A percentile compares a stretch with the other conserved stretches of the same genome.
Conservation (phyloP, 495 filamentous ascomycete species). For the Penicillium verhagenii region DNA sequence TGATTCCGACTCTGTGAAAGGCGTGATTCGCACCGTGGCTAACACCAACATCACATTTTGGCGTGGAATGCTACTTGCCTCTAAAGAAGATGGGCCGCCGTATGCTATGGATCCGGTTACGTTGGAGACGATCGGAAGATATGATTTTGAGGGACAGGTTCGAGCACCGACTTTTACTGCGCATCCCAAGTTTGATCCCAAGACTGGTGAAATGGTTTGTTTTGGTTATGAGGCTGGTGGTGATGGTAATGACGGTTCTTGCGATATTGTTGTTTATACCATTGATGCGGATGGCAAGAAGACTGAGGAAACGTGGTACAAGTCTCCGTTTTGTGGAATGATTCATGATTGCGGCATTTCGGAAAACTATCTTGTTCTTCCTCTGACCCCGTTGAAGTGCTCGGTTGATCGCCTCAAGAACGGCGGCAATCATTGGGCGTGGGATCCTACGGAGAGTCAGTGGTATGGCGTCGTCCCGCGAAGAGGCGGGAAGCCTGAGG, state of each 20-base stretch:
- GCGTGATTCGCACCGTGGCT: constrained; percentile 43
- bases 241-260: constrained; percentile 37
- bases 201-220: constrained; percentile 55
- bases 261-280: constrained; percentile 49
- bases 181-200: constrained; percentile 61
- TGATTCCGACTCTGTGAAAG: constrained; percentile 47
- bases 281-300: constrained; percentile 41
- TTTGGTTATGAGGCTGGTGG: constrained; percentile 55
- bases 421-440: constrained; percentile 52
- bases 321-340: constrained; percentile 54
- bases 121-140: constrained; percentile 52
- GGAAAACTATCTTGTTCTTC: constrained; percentile 51
- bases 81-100: constrained; percentile 55
- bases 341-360: constrained; percentile 56
- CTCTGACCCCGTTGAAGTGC: constrained; percentile 50
- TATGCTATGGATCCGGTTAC: constrained; percentile 56
- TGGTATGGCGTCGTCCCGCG: constrained; percentile 51
- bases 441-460: constrained; percentile 51
- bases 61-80: constrained; percentile 49
- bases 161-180: constrained; percentile 54
- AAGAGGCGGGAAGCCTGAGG: constrained; percentile 45
- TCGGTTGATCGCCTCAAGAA: constrained; percentile 50
- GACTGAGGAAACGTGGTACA: constrained; percentile 47
- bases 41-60: constrained; percentile 58
- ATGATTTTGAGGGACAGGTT: constrained; percentile 59